A percentile compares a stretch with the other conserved stretches of the same genome.
These are phyloP conservation scores for Candida namnaoensis DNA, from an alignment of 805 yeast species.

Conservation along the genomic window DNA sequence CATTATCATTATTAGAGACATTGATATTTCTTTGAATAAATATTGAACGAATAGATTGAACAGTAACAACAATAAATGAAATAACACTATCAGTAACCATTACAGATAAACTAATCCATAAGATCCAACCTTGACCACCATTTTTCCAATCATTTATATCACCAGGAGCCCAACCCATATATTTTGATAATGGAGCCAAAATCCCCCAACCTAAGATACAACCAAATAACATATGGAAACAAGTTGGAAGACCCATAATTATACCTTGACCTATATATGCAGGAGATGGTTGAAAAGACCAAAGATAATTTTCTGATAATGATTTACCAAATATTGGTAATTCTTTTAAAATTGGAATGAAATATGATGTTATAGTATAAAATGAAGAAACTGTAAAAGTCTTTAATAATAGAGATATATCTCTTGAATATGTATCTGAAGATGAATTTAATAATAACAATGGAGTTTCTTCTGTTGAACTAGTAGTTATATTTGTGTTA, in stretches of 20 bases:
- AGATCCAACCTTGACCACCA: conserved; percentile 96
- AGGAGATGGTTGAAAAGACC: conserved; percentile 94
- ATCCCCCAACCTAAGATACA: conserved; percentile 88
- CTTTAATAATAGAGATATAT: conserved; percentile 46
- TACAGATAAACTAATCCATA: conserved; percentile 87
- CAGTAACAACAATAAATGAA: conserved; percentile 58
- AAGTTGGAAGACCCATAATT: conserved; percentile 92
- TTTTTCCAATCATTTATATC: conserved; percentile 85
- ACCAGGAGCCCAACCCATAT: conserved; percentile 81
- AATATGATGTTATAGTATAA: conserved; percentile 67
- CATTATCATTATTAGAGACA: conserved; percentile 1
- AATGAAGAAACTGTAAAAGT: conserved; percentile 65
- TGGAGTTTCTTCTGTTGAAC: conserved; percentile 5
- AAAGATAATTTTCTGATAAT: conserved; percentile 56
- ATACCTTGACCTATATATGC: conserved; percentile 97
- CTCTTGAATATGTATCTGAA: conserved; percentile 34
- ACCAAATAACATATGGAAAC: conserved; percentile 85
- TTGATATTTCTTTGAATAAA: not conserved
- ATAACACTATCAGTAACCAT: conserved; percentile 91
- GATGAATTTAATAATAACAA: conserved; percentile 24
- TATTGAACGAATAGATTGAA: conserved; percentile 28
- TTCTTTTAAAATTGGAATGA: conserved; percentile 57
- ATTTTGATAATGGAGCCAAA: conserved; percentile 71
- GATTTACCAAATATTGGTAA: conserved; percentile 70
- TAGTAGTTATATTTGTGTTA: no score